Conservation (phyloP, 2,329 filamentous ascomycete genomes). For the Gaeumannomyces tritici region DNA sequence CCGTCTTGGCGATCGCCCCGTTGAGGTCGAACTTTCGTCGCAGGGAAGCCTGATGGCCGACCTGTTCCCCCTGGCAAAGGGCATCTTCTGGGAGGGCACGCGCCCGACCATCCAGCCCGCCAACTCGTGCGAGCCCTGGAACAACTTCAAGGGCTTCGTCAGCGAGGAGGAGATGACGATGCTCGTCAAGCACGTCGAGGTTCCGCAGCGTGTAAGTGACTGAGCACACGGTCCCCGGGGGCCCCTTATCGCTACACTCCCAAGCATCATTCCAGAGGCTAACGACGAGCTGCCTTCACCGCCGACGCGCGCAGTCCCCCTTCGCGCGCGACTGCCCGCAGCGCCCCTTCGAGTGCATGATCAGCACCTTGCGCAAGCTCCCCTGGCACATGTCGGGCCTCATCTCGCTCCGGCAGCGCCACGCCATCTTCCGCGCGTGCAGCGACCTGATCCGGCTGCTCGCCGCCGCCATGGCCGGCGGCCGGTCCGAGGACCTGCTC, state of each 20-base stretch:
- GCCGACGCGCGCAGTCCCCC: constrained; percentile 35
- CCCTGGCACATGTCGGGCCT: constrained; percentile 50
- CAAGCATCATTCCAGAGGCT: constrained; percentile 2
- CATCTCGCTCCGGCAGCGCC: constrained; percentile 49
- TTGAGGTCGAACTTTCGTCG: constrained; percentile 47
- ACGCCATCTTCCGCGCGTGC: constrained; percentile 40
- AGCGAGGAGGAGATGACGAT: constrained; percentile 53
- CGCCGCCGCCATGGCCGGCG: constrained; percentile 26
- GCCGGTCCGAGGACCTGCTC: constrained; percentile 32
- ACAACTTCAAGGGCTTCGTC: constrained; percentile 50
- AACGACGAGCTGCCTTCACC: too few species aligned
- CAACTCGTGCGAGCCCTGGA: constrained; percentile 30
- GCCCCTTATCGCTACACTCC: background rate
- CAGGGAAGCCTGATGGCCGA: constrained; percentile 49
- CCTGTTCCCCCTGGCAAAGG: constrained; percentile 49
- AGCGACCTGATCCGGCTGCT: constrained; percentile 38
- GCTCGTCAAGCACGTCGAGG: constrained; percentile 54
- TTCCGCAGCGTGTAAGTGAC: constrained; percentile 47
- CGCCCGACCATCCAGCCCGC: constrained; percentile 29
- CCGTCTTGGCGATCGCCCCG: constrained; percentile 46
- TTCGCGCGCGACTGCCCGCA: constrained; percentile 53
- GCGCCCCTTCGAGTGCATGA: constrained; percentile 55
- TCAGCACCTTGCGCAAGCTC: constrained; percentile 52
- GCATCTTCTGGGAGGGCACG: constrained; percentile 43
- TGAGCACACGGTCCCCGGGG: background rate